phyloP scores from a whole-genome alignment of 2,329 filamentous ascomycete species.

The Diplodia corticola region DNA sequence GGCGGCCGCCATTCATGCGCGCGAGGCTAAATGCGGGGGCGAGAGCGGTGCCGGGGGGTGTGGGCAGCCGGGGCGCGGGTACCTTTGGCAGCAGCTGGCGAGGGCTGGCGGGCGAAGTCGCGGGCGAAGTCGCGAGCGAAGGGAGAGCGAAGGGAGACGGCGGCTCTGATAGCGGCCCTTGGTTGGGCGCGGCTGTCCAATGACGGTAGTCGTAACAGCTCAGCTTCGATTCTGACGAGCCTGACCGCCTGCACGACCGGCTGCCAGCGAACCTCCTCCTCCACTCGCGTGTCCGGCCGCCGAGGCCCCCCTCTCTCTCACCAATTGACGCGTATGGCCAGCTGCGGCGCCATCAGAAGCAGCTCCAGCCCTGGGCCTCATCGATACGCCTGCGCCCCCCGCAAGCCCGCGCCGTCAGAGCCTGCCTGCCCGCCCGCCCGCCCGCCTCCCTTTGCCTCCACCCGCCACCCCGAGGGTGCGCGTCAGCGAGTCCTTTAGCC shows the following conservation, averaged over 20 bases:
- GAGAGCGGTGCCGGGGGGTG: background rate
- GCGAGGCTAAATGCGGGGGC: slow-evolving; percentile 5
- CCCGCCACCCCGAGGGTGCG: slow-evolving; percentile 2
- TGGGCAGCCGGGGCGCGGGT: background rate
- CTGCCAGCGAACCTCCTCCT: slow-evolving; percentile 20
- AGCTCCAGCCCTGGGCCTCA: slow-evolving; percentile 5
- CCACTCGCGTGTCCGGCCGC: slow-evolving; percentile 12
- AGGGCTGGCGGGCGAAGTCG: background rate
- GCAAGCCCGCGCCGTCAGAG: slow-evolving; percentile 12
- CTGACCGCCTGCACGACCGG: slow-evolving; percentile 20
- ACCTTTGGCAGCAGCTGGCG: background rate
- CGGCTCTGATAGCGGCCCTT: background rate
- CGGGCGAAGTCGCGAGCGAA: background rate
- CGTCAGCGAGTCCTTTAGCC: slow-evolving; percentile 16
- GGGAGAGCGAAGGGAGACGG: background rate
- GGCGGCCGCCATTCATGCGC: slow-evolving; percentile 15
- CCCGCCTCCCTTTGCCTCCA: slow-evolving; percentile 18
- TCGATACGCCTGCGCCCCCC: slow-evolving; percentile 7
- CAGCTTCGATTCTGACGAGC: slow-evolving; percentile 12
- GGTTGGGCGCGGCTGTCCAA: background rate
- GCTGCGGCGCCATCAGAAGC: slow-evolving; percentile 17
- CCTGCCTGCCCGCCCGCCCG: slow-evolving; percentile 18
- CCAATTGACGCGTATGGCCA: slow-evolving; percentile 18
- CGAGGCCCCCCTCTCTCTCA: slow-evolving; percentile 14
- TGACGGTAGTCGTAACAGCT: slow-evolving; percentile 14